These are phyloP conservation scores for Gossypium raimondii DNA, from an alignment of 345 rosid genomes.

Conservation along the genomic window DNA sequence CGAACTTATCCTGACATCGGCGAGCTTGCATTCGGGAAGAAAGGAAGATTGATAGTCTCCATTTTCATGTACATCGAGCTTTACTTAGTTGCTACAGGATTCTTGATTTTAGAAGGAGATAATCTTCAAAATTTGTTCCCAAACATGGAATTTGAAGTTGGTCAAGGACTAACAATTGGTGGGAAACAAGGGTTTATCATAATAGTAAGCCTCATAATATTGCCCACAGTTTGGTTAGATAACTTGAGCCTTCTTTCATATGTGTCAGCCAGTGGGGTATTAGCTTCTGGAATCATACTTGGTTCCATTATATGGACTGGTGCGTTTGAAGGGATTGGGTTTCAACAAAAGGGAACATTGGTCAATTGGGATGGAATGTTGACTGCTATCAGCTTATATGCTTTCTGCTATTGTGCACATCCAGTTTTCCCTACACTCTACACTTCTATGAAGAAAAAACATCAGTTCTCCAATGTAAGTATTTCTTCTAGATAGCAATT, in stretches of 20 bases:
- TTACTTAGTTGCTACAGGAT: conserved; percentile 74
- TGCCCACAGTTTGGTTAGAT: conserved; percentile 86
- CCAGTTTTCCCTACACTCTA: conserved; percentile 87
- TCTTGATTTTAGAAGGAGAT: conserved; percentile 87
- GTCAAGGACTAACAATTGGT: conserved; percentile 34
- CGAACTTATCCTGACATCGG: conserved; percentile 83
- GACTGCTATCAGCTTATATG: conserved; percentile 75
- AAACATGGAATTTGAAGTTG: conserved; percentile 36
- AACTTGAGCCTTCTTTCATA: conserved; percentile 72
- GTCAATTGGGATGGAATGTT: conserved; percentile 55
- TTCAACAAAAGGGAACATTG: conserved; percentile 38
- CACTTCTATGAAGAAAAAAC: conserved; percentile 72
- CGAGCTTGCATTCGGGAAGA: conserved; percentile 65
- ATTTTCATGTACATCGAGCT: conserved; percentile 75
- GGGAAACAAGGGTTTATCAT: conserved; percentile 59
- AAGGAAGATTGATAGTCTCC: conserved; percentile 52
- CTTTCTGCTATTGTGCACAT: conserved; percentile 92
- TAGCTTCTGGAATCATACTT: conserved; percentile 72
- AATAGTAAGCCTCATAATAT: conserved; percentile 55
- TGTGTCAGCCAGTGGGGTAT: conserved; percentile 80
- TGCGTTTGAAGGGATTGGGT: conserved; percentile 72
- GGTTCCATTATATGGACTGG: conserved; percentile 66
- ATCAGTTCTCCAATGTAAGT: conserved; percentile 76
- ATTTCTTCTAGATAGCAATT: not conserved
- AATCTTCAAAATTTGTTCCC: conserved; percentile 65